Evolutionary conservation across 192 early-diverging fungal species (phyloP).

Genomic region (Coemansia asiatica): DNA sequence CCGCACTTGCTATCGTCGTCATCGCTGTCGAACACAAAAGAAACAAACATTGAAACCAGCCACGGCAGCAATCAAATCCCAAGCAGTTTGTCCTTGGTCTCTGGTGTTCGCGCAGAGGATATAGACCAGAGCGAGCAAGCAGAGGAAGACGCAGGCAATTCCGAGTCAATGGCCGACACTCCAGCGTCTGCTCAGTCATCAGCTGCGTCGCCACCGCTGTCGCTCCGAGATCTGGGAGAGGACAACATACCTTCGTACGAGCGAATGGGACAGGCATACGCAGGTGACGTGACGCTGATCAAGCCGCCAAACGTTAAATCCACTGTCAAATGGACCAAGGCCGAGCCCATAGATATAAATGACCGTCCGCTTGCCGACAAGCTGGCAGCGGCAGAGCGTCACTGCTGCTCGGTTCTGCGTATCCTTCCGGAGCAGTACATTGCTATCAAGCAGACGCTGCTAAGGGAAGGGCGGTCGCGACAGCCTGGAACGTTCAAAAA

Average conservation of each 20-base stretch:
- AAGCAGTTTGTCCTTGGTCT: neutral
- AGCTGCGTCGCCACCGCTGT: constrained; percentile 1
- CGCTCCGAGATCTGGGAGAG: neutral
- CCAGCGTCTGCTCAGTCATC: constrained; percentile 4
- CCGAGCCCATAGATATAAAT: constrained; percentile 43
- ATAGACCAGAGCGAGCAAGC: neutral
- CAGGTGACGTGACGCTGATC: constrained; percentile 32
- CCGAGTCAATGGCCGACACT: constrained; percentile 1
- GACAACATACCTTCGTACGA: constrained; percentile 46
- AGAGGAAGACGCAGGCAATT: constrained; percentile 11
- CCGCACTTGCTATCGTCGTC: neutral
- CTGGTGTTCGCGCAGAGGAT: neutral
- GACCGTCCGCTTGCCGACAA: constrained; percentile 36
- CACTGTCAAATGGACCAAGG: constrained; percentile 53
- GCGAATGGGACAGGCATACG: constrained; percentile 29
- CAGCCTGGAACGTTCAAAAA: constrained; percentile 68
- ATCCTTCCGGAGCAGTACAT: constrained; percentile 83
- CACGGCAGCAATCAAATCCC: constrained; percentile 1
- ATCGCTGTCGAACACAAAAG: neutral
- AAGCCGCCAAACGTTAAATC: constrained; percentile 29
- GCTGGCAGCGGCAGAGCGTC: constrained; percentile 61
- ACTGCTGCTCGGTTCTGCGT: constrained; percentile 76
- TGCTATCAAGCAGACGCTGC: constrained; percentile 74
- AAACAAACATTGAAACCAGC: neutral
- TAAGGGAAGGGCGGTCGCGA: constrained; percentile 55